Evolutionary conservation across 148 eudicot species (phyloP).

Genomic region (Polygonum maritimum): DNA sequence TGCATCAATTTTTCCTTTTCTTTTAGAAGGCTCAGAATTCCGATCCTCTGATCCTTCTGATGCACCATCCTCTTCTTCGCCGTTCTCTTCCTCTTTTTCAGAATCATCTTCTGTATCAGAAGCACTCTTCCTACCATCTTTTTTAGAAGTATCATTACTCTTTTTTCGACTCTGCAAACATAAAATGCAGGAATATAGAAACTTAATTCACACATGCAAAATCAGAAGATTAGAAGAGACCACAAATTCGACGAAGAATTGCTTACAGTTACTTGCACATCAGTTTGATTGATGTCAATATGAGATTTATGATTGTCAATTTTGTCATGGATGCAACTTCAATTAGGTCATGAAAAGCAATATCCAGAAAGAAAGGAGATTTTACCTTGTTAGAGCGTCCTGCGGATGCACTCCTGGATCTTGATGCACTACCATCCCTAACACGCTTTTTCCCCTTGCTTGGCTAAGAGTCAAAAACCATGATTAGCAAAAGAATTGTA

Average conservation of each 20-base stretch:
- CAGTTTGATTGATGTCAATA: not conserved
- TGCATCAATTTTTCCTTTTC: constrained; percentile 30
- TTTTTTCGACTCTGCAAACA: constrained; percentile 38
- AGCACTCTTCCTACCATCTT: constrained; percentile 29
- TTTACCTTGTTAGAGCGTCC: constrained; percentile 67
- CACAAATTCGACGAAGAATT: not conserved
- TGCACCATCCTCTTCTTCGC: constrained; percentile 34
- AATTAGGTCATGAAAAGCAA: not conserved
- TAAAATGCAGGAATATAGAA: not conserved
- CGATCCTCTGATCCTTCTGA: constrained; percentile 45
- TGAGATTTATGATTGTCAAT: not conserved
- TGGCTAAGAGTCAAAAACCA: constrained; percentile 20
- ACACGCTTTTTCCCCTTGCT: constrained; percentile 77
- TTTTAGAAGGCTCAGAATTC: constrained; percentile 41
- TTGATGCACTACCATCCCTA: constrained; percentile 42
- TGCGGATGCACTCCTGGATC: constrained; percentile 36
- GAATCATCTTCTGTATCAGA: constrained; percentile 37
- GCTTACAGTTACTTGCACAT: not conserved
- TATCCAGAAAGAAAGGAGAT: not conserved
- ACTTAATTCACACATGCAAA: not conserved
- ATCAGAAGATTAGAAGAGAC: not conserved
- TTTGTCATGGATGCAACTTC: not conserved
- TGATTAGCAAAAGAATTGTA: constrained; percentile 3
- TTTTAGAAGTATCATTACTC: constrained; percentile 27
- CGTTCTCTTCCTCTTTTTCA: constrained; percentile 45